Evolutionary conservation across 371 early-diverging fungal genomes (phyloP).

Genomic region (Funneliformis caledonium): DNA sequence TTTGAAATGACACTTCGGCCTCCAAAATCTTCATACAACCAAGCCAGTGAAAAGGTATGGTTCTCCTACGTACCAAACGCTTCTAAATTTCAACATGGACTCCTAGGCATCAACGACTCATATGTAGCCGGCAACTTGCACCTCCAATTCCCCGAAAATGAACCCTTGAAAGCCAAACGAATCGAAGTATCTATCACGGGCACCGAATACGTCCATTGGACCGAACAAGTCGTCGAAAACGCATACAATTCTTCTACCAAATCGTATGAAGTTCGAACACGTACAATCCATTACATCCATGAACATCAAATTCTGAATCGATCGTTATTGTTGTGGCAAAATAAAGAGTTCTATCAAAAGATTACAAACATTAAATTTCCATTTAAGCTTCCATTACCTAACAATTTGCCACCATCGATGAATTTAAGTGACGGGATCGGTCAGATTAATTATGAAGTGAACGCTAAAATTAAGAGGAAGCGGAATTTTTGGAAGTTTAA

Average conservation of each 20-base stretch:
- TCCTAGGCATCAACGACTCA: background rate
- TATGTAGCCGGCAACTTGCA: background rate
- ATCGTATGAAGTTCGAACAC: background rate
- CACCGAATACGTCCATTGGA: constrained; percentile 12
- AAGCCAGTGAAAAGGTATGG: constrained; percentile 11
- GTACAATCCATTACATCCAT: constrained; percentile 6
- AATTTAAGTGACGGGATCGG: background rate
- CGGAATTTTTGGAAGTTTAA: constrained; percentile 26
- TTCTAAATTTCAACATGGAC: constrained; percentile 10
- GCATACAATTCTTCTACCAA: background rate
- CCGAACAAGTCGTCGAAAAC: background rate
- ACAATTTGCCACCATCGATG: constrained; percentile 22
- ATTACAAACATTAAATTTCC: constrained; percentile 1
- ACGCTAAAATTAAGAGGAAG: background rate
- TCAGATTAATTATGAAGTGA: constrained; percentile 15
- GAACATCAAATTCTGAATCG: background rate
- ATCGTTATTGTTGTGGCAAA: constrained; percentile 22
- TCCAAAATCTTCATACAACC: background rate
- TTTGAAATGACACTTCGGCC: background rate
- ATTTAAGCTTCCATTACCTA: constrained; percentile 5
- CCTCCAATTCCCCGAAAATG: constrained; percentile 15
- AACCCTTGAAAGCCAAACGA: constrained; percentile 17
- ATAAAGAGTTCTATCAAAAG: background rate
- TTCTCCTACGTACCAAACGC: background rate
- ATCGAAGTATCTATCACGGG: constrained; percentile 6